A percentile compares a stretch with the other conserved stretches of the same genome.
These are phyloP conservation scores for Orbilia brochopaga DNA, from an alignment of 2,329 filamentous ascomycete species.

Conservation along the genomic window DNA sequence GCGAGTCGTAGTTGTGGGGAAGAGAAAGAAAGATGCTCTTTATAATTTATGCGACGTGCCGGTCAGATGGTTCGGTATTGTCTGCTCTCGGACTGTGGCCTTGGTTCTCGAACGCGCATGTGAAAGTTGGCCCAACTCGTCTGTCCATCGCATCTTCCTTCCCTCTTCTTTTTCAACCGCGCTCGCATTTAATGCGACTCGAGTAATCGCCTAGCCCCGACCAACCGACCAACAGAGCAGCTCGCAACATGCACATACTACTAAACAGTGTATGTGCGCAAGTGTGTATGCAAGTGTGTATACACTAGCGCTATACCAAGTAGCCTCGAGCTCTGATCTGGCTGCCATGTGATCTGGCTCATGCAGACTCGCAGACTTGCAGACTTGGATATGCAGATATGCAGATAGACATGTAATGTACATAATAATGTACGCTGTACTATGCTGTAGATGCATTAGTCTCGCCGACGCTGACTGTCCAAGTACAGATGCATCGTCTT, in stretches of 20 bases:
- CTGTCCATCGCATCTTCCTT: neutral
- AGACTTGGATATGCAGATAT: neutral
- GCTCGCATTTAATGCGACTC: constrained; percentile 5
- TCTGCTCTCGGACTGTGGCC: neutral
- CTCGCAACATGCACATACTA: too few relatives aligned
- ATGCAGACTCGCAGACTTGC: neutral
- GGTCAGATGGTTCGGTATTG: neutral
- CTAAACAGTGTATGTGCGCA: too few relatives aligned
- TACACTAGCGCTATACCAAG: neutral
- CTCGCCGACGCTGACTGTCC: too few relatives aligned
- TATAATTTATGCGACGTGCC: neutral
- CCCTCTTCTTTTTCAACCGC: neutral
- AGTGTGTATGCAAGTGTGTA: neutral
- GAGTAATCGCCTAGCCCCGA: too few relatives aligned
- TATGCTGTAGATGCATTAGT: too few relatives aligned
- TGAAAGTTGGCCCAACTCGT: constrained; percentile 2
- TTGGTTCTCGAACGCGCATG: neutral
- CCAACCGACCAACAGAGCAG: too few relatives aligned
- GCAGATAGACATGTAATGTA: too few relatives aligned
- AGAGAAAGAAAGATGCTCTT: neutral
- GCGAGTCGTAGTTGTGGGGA: neutral
- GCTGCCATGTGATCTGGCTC: neutral
- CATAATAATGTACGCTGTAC: too few relatives aligned
- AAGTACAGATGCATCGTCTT: too few relatives aligned
- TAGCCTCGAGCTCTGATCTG: neutral